These are phyloP conservation scores for Lachnellula suecica DNA, from an alignment of 2,329 filamentous ascomycete species.

Conservation along the genomic window DNA sequence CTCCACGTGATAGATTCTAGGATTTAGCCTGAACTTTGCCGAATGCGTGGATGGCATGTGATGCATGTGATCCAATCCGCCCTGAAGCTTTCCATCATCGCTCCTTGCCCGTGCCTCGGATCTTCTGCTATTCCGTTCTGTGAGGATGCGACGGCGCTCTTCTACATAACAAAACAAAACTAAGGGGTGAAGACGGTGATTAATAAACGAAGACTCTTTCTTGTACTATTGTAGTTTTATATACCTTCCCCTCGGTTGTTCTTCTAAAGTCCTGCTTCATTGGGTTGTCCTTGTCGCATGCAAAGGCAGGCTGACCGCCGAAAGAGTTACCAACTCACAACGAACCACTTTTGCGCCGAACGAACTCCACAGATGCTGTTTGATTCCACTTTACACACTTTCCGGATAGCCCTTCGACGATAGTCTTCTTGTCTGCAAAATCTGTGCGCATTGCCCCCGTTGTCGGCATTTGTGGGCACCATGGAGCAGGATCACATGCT, in stretches of 20 bases:
- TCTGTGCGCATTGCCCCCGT: background rate
- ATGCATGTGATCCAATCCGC: slow-evolving; percentile 17
- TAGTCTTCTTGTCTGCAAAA: background rate
- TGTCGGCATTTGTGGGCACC: slow-evolving; percentile 20
- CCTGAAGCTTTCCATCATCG: slow-evolving; percentile 9
- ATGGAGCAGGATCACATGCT: slow-evolving; percentile 35
- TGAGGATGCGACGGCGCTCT: background rate
- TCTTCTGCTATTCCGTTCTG: background rate
- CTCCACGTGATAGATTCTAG: background rate
- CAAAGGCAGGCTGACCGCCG: slow-evolving; percentile 4
- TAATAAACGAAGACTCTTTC: too few species aligned
- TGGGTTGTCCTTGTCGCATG: too few species aligned
- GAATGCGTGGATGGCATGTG: background rate
- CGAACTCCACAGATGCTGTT: slow-evolving; percentile 11
- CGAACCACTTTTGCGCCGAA: slow-evolving; percentile 13
- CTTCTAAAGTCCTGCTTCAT: too few species aligned
- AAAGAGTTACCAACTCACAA: background rate
- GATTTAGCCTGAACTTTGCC: slow-evolving; percentile 4
- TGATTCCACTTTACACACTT: slow-evolving; percentile 1
- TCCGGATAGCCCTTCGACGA: background rate
- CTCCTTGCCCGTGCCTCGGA: background rate
- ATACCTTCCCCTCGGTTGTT: background rate
- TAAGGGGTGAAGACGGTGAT: too few species aligned
- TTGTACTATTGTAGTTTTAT: background rate
- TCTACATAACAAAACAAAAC: background rate